These are phyloP conservation scores for Jatropha podagrica DNA, from an alignment of 441 rosid genomes.

Conservation along the genomic window DNA sequence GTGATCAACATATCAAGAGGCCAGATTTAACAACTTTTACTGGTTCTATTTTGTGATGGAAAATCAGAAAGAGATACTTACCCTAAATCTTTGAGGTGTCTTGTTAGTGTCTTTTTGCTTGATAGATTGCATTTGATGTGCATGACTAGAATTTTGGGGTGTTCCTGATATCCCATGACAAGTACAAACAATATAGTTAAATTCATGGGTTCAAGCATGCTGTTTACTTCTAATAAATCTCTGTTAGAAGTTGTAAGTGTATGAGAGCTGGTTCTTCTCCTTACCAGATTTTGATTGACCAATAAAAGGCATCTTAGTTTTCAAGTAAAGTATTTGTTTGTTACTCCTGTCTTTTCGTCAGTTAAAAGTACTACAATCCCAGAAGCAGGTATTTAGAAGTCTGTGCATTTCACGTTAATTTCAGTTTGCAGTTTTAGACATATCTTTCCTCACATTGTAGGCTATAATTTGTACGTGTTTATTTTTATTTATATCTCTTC, in stretches of 20 bases:
- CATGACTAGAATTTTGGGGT: neutral
- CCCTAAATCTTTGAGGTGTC: neutral
- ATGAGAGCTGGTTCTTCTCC: neutral
- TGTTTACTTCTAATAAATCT: neutral
- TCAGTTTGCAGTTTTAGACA: neutral
- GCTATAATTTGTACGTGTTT: neutral
- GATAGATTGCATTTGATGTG: neutral
- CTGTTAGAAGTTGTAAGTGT: neutral
- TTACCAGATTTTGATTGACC: neutral
- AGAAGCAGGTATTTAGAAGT: neutral
- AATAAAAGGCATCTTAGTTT: neutral
- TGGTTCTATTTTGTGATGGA: conserved; percentile 2
- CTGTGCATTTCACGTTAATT: neutral
- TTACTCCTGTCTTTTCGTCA: neutral
- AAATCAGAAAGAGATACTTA: neutral
- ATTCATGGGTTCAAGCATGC: neutral
- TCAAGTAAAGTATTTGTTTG: neutral
- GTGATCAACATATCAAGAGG: neutral
- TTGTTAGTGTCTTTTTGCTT: neutral
- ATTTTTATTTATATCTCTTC: neutral
- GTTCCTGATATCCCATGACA: neutral
- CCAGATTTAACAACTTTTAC: neutral
- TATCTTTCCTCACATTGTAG: neutral
- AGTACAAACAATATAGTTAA: neutral
- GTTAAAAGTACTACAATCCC: neutral